Percentiles rank a stretch among this genome's conserved stretches.
Conservation (phyloP, 148 eudicot species). For the Amaranthus cruentus region DNA sequence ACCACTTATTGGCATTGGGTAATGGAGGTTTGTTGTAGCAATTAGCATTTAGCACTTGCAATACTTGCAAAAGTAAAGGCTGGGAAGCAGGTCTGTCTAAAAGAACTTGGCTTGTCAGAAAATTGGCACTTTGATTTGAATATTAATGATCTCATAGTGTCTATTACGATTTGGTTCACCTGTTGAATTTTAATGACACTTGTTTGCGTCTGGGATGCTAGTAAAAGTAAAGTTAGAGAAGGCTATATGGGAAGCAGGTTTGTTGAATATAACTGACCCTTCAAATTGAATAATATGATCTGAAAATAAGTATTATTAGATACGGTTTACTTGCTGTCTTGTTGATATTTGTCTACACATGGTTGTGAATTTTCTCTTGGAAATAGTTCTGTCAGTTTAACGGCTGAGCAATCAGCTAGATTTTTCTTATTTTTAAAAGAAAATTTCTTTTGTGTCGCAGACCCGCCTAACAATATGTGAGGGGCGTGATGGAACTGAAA, state of each 20-base stretch:
- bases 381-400: neutral
- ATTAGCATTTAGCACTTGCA: no score
- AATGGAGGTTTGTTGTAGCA: no score
- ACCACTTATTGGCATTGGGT: no score
- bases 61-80: no score
- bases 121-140: no score
- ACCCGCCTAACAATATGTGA: slow-evolving; percentile 93
- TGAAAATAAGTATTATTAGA: neutral
- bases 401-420: neutral
- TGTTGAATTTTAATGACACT: no score
- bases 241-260: neutral
- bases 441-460: slow-evolving; percentile 33
- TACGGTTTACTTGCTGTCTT: neutral
- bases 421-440: neutral
- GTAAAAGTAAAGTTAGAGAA: neutral
- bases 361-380: neutral
- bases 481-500: slow-evolving; percentile 98
- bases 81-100: no score
- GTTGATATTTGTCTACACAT: neutral
- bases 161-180: no score
- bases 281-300: neutral
- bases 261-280: neutral
- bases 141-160: no score
- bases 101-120: no score
- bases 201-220: neutral